Conservation (phyloP, 768 basidiomycete genomes). For the Mrakia gelida region DNA sequence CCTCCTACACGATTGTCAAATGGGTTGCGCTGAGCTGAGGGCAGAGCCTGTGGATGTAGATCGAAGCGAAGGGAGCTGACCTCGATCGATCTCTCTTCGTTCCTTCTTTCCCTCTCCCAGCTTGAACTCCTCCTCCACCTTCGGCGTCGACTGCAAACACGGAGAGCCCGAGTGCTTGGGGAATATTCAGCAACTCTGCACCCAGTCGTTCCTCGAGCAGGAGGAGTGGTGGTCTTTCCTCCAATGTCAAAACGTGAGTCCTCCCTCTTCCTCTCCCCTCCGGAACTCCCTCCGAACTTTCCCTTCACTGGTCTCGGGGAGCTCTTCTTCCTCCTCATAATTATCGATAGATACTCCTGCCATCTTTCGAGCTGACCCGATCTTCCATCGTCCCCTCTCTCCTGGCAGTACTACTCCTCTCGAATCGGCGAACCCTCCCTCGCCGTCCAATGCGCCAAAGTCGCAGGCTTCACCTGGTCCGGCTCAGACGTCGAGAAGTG, state of each 20-base stretch:
- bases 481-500: constrained; percentile 1
- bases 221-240: constrained; percentile 20
- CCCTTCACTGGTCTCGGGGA: too few species aligned
- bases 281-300: neutral
- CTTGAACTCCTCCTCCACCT: constrained; percentile 3
- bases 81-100: neutral
- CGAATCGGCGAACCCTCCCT: constrained; percentile 24
- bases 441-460: constrained; percentile 20
- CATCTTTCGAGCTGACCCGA: neutral
- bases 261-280: neutral
- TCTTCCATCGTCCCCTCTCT: neutral
- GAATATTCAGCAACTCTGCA: constrained; percentile 26
- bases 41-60: too few species aligned
- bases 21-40: too few species aligned
- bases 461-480: constrained; percentile 20
- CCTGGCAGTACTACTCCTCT: constrained; percentile 20
- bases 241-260: constrained; percentile 22
- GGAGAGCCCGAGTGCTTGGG: constrained; percentile 15
- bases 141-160: constrained; percentile 21
- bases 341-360: neutral
- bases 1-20: too few species aligned
- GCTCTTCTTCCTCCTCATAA: too few species aligned
- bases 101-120: neutral
- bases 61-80: too few species aligned
- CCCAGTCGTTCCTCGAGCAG: constrained; percentile 12